Conservation (phyloP, 306 rosid genomes). For the Casuarina cunninghamiana region DNA sequence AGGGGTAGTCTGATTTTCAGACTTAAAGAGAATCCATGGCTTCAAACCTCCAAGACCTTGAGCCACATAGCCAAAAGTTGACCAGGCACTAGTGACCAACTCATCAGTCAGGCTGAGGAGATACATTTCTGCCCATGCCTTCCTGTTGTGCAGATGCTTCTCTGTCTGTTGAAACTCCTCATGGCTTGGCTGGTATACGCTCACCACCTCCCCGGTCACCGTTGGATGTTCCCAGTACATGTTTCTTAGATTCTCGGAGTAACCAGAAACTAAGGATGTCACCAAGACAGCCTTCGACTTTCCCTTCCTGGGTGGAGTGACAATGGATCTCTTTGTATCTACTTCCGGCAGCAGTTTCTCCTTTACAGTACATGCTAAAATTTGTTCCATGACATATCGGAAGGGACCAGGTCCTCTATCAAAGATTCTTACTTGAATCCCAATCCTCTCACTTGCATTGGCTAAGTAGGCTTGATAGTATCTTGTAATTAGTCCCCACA, state of each 20-base stretch:
- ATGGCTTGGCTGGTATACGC: conserved; percentile 71
- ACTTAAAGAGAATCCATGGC: conserved; percentile 76
- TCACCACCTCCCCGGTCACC: conserved; percentile 55
- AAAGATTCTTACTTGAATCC: conserved; percentile 70
- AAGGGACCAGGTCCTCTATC: conserved; percentile 61
- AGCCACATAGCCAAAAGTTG: conserved; percentile 78
- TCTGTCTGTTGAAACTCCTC: conserved; percentile 70
- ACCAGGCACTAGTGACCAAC: conserved; percentile 74
- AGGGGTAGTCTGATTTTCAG: conserved; percentile 57
- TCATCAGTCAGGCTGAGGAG: conserved; percentile 59
- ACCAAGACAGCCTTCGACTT: conserved; percentile 60
- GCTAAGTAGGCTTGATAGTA: conserved; percentile 67
- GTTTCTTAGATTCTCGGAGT: conserved; percentile 57
- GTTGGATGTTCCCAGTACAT: conserved; percentile 73
- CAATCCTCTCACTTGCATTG: conserved; percentile 61
- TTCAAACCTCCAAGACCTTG: conserved; percentile 71
- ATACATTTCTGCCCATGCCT: conserved; percentile 77
- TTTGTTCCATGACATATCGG: conserved; percentile 68
- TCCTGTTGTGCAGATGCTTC: conserved; percentile 60
- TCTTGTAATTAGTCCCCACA: conserved; percentile 71
- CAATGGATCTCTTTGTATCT: conserved; percentile 18
- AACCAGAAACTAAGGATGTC: conserved; percentile 69
- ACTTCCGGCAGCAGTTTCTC: conserved; percentile 58
- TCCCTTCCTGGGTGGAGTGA: conserved; percentile 15
- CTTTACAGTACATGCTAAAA: conserved; percentile 54